Conservation (phyloP, 352 stramenopile genomes). For the Phytopythium oedochilum region DNA sequence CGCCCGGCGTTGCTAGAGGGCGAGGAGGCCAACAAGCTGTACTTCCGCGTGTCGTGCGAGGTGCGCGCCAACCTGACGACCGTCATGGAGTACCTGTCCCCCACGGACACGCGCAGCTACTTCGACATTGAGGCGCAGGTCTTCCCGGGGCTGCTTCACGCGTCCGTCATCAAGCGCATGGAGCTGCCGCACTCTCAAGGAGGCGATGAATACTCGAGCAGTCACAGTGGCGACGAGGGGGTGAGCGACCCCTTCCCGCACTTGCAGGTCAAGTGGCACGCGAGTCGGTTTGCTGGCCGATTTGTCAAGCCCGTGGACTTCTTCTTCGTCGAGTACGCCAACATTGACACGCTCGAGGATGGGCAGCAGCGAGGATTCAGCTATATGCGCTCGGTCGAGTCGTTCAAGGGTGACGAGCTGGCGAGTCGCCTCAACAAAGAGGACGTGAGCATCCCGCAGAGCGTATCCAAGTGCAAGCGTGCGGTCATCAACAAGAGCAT, state of each 20-base stretch:
- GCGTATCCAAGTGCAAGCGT: conserved; percentile 84
- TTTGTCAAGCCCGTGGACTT: conserved; percentile 85
- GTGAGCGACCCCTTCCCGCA: conserved; percentile 45
- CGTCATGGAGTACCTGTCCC: conserved; percentile 79
- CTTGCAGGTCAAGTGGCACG: conserved; percentile 84
- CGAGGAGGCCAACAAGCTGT: conserved; percentile 56
- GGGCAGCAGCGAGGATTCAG: conserved; percentile 64
- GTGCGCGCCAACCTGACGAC: conserved; percentile 73
- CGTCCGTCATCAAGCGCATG: conserved; percentile 77
- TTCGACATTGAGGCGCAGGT: conserved; percentile 79
- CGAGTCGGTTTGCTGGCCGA: conserved; percentile 70
- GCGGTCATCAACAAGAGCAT: conserved; percentile 80
- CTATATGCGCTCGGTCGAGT: conserved; percentile 78
- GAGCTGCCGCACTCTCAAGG: conserved; percentile 33
- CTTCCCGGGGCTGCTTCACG: conserved; percentile 74
- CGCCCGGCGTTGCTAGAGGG: conserved; percentile 33
- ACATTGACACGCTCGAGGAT: conserved; percentile 64
- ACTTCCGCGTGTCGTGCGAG: conserved; percentile 82
- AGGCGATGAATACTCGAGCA: conserved; percentile 14
- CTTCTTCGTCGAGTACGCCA: conserved; percentile 86
- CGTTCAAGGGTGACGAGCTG: conserved; percentile 78
- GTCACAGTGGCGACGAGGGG: conserved; percentile 31
- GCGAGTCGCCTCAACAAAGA: conserved; percentile 59
- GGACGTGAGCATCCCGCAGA: conserved; percentile 59
- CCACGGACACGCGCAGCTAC: conserved; percentile 65